Conservation (phyloP, 805 yeast genomes). For the Tetrapisispora pingtungensis region DNA sequence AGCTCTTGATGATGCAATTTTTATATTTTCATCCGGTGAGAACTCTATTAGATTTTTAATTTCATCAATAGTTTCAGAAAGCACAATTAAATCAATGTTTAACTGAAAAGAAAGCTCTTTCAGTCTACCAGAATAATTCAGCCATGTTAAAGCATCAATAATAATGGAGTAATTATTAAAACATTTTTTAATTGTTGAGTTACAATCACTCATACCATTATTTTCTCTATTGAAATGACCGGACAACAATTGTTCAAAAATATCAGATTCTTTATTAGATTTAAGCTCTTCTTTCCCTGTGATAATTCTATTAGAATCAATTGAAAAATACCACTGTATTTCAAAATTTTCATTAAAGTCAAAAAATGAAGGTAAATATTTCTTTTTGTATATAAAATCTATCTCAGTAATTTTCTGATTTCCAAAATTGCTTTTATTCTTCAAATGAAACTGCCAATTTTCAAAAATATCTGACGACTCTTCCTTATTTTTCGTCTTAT, state of each 20-base stretch:
- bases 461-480: no score
- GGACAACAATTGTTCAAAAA: no score
- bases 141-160: conserved; percentile 70
- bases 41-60: conserved; percentile 54
- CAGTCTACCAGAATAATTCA: conserved; percentile 66
- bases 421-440: background rate
- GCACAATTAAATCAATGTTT: conserved; percentile 51
- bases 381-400: background rate
- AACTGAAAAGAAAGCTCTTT: conserved; percentile 55
- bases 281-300: background rate
- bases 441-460: no score
- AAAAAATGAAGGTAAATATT: background rate
- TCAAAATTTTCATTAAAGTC: background rate
- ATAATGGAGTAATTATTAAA: conserved; percentile 42
- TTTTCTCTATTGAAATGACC: background rate
- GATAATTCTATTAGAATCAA: background rate
- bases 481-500: background rate
- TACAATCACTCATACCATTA: background rate
- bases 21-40: conserved; percentile 57
- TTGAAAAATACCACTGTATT: background rate
- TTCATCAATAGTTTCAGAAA: conserved; percentile 70
- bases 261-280: background rate
- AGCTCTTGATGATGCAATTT: conserved; percentile 72
- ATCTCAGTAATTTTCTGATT: no score
- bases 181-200: no score